A percentile compares a stretch with the other conserved stretches of the same genome.
phyloP scores from a whole-genome alignment of 495 filamentous ascomycete genomes.

The Entonaema liquescens region DNA sequence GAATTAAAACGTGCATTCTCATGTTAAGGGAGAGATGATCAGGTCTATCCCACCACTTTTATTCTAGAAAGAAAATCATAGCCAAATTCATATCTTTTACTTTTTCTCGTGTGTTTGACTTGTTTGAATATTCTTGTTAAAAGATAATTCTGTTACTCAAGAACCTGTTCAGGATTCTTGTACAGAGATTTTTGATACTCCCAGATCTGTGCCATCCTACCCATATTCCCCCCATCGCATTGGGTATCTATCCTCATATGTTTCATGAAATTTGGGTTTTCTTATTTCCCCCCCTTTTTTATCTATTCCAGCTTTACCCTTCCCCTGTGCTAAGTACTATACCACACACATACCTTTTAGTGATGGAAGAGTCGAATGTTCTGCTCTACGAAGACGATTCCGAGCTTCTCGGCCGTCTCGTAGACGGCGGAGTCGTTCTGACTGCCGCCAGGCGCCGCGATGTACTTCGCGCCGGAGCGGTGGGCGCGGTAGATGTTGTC shows the following conservation, averaged over 20 bases:
- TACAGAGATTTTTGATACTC: constrained; percentile 1
- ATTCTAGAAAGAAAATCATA: not conserved
- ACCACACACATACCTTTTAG: constrained; percentile 52
- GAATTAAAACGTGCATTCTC: not conserved
- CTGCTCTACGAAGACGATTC: constrained; percentile 92
- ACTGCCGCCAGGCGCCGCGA: constrained; percentile 91
- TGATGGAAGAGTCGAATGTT: constrained; percentile 89
- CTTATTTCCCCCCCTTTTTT: not conserved
- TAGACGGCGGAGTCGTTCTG: constrained; percentile 91
- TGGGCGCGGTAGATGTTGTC: constrained; percentile 95
- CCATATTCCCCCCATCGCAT: constrained; percentile 9
- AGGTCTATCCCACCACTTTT: not conserved
- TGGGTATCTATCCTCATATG: constrained; percentile 22
- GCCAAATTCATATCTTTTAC: not conserved
- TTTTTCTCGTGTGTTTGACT: not conserved
- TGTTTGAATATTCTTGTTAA: constrained; percentile 1
- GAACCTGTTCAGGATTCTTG: not conserved
- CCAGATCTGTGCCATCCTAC: constrained; percentile 6
- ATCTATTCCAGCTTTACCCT: constrained; percentile 12
- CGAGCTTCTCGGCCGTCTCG: constrained; percentile 90
- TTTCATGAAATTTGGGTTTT: constrained; percentile 12
- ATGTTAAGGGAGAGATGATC: not conserved
- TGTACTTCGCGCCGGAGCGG: constrained; percentile 91
- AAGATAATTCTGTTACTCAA: not conserved
- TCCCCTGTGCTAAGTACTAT: not conserved